Evolutionary conservation across 2,329 filamentous ascomycete genomes (phyloP), one percentile per base, ranked within the genome.

Genomic region (Lachnellula hyalina): DNA sequence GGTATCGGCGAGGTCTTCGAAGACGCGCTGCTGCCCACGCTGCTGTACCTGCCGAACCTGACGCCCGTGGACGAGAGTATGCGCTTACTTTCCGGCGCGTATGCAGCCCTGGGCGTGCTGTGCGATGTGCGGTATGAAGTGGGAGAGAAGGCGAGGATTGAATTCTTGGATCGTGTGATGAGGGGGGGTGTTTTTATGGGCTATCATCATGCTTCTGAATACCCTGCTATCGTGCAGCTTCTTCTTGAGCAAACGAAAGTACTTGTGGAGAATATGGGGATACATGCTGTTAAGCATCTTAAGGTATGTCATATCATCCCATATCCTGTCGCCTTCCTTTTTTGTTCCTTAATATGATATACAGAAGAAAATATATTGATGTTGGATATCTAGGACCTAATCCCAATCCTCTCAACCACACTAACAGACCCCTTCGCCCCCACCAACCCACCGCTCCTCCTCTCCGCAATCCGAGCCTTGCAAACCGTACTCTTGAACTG

Each of bases 1-100:
- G 87, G 88, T 0, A 80, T 93, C 7, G 80, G 78, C 21, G 72
- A 77, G 14, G 79, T 93, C 25, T 86, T 93, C 57, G 80, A 86
- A 64, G 81, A 90, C 19, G 81, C 85, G 3, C 71, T 90, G 2
- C 79, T 85, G 60, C 88, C 90, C 0, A 83, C 85, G 36, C 78
- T 96, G n/a, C 77, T 86, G 7, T 89, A 84, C 63, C 77, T 96
- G 5, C 92, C 93, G 0, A 83, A 79, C 12, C 74, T 96, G 42
- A 96, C 90, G 0, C 84, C 88, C 0, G 86, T 89, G 64, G 68
- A 77, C 0, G 87, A 94, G 53, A 88, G 88, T 4, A 66, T 87
- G 2, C 65, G 67, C 1, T 73, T 96, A 3, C 77, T 96, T 1
- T 66, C 70, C 5, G 75, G 78, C 6, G 83, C 87, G 0, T 95